These are phyloP conservation scores for Colletotrichum caudatum DNA, from an alignment of 2,329 filamentous ascomycete species.

Conservation along the genomic window DNA sequence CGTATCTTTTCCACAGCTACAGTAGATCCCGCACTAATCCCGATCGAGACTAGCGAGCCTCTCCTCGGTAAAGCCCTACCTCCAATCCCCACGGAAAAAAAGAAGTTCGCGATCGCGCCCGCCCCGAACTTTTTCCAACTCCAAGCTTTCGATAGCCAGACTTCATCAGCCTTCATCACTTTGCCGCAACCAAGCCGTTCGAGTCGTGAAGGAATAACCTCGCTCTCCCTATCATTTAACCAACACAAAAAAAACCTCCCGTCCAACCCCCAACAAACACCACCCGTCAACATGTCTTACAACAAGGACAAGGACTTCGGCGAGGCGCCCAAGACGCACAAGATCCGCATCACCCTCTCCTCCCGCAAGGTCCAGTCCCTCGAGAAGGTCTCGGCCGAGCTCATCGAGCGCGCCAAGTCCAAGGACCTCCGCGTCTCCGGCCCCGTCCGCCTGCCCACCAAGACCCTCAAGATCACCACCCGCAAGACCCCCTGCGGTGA, in stretches of 20 bases:
- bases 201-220: conserved; percentile 78
- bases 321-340: conserved; percentile 95
- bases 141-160: conserved; percentile 41
- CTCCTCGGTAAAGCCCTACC: conserved; percentile 41
- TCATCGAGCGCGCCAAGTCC: conserved; percentile 97
- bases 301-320: conserved; percentile 97
- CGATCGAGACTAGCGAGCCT: neutral
- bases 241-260: neutral
- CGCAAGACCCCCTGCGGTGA: conserved; percentile 99
- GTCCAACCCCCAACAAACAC: conserved; percentile 40
- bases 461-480: conserved; percentile 96
- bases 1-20: neutral
- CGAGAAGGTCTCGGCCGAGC: conserved; percentile 98
- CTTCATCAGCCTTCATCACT: conserved; percentile 74
- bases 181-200: conserved; percentile 81
- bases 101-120: conserved; percentile 42
- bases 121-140: neutral
- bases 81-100: conserved; percentile 38
- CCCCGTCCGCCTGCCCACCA: conserved; percentile 96
- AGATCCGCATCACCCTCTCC: conserved; percentile 88
- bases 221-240: neutral
- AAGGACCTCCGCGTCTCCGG: conserved; percentile 96
- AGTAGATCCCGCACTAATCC: neutral
- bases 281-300: conserved; percentile 81
- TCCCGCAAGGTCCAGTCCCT: conserved; percentile 94